Conservation (phyloP, 2,329 filamentous ascomycete genomes). For the Purpureocillium takamizusanense region DNA sequence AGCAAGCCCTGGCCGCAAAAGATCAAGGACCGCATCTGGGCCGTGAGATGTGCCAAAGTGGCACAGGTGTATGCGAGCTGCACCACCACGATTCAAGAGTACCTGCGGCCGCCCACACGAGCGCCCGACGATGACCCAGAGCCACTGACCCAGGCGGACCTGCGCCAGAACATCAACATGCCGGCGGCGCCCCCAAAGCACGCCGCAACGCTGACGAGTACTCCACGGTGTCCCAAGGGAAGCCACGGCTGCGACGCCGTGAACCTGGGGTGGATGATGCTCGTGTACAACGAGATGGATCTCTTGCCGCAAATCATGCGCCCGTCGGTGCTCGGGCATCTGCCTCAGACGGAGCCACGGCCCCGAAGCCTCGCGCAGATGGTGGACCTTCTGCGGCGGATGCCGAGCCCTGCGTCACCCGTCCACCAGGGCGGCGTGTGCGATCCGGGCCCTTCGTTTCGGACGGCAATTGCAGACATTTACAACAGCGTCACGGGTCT, state of each 20-base stretch:
- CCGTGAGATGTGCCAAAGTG: conserved; percentile 38
- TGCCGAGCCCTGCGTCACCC: conserved; percentile 33
- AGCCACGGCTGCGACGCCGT: conserved; percentile 42
- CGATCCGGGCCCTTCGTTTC: conserved; percentile 38
- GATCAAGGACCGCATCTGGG: conserved; percentile 39
- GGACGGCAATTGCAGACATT: conserved; percentile 37
- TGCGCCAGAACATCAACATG: conserved; percentile 11
- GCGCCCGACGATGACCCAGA: conserved; percentile 10
- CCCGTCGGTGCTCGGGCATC: conserved; percentile 14
- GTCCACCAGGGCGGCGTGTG: conserved; percentile 34
- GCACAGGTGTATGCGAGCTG: conserved; percentile 41
- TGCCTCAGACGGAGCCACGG: conserved; percentile 15
- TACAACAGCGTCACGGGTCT: conserved; percentile 41
- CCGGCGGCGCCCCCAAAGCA: conserved; percentile 7
- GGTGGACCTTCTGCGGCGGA: conserved; percentile 30
- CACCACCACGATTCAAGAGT: conserved; percentile 33
- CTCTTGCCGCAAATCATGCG: conserved; percentile 32
- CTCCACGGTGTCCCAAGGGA: conserved; percentile 38
- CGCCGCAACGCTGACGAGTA: conserved; percentile 21
- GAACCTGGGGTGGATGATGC: conserved; percentile 45
- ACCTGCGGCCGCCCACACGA: conserved; percentile 23
- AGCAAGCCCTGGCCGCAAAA: conserved; percentile 36
- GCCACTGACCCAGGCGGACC: conserved; percentile 10
- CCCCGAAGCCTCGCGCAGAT: conserved; percentile 34
- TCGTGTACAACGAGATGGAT: conserved; percentile 38